Evolutionary conservation across 768 basidiomycete species (phyloP), one percentile per base, ranked within the genome.

Genomic region (Tephrocybe sp.): DNA sequence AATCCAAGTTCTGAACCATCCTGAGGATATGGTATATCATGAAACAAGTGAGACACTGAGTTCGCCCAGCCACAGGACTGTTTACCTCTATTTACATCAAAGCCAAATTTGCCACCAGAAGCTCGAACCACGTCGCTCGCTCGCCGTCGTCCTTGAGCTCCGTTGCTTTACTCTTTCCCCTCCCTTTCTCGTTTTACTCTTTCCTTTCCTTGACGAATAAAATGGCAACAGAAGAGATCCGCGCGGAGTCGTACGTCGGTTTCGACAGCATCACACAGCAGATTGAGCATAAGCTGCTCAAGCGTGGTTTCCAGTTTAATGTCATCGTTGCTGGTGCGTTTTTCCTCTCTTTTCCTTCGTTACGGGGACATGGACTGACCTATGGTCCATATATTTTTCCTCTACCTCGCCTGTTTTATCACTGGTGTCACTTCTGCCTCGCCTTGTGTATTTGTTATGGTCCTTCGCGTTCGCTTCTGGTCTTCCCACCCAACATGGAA

Each of bases 231-330:
- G 74, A 79, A 64, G 94, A 95, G 74, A 94, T 97, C 60, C 85
- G 88, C 60, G 93, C 94, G 25, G 79, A 88, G 55, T 85, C 89
- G 40, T 95, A 97, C 67, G 94, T 98, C 69, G 94, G 94, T 64
- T 98, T 98, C 75, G 94, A 98, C 79, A 85, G 88, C 57, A 97
- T 98, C 69, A 95, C 94, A 51, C 83, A 85, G 63, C 95, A 97
- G 72, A 97, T 97, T 60, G 95, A 99, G 78, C 90, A 94, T 80
- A 97, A 97, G 81, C 87, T 97, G 57, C 82, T 98, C 74, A 97
- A 97, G 75, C 85, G 95, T 56, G 95, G 95, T 53, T 98, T 98
- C 79, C 92, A 97, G 77, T 98, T 98, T 83, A 98, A 97, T 64
- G 89, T 97, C 53, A 97, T 98, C 64, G 88, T 92, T 54, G 95